Conservation (phyloP, 495 filamentous ascomycete species). For the Trichoderma asperelloides region DNA sequence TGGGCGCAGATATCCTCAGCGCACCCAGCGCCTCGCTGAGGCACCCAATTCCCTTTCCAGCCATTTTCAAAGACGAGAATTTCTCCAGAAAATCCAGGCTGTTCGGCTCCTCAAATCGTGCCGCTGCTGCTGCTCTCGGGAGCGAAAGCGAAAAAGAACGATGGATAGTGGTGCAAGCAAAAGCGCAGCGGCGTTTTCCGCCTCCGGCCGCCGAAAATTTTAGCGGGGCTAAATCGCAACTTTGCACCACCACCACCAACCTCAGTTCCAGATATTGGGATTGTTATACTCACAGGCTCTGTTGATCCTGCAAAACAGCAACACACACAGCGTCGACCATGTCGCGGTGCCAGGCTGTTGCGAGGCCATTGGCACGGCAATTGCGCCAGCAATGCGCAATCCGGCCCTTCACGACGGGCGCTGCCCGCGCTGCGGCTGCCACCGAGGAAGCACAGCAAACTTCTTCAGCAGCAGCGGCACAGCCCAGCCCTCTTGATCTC, state of each 20-base stretch:
- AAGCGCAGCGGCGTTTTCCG: conserved; percentile 14
- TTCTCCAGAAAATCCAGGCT: background rate
- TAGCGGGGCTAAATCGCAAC: conserved; percentile 24
- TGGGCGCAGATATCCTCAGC: conserved; percentile 30
- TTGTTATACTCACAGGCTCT: background rate
- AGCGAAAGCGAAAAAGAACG: background rate
- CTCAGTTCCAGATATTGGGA: background rate
- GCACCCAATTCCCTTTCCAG: conserved; percentile 32
- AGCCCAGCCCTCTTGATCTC: conserved; percentile 24
- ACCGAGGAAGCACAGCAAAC: conserved; percentile 5
- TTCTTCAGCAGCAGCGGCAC: conserved; percentile 19
- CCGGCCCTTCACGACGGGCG: conserved; percentile 31
- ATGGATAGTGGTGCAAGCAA: background rate
- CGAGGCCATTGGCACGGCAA: conserved; percentile 56
- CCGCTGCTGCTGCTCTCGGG: background rate
- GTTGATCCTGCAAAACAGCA: background rate
- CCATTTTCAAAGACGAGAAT: conserved; percentile 24
- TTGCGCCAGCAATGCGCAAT: conserved; percentile 35
- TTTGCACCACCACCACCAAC: conserved; percentile 12
- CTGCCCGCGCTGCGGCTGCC: conserved; percentile 16
- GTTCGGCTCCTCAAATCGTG: background rate
- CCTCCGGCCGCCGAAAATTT: conserved; percentile 31
- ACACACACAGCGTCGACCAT: conserved; percentile 32
- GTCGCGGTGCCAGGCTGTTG: conserved; percentile 61
- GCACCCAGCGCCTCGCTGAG: conserved; percentile 38